Evolutionary conservation across 768 basidiomycete species (phyloP), one percentile per base, ranked within the genome.

Genomic region (Rhizopogon rudus): DNA sequence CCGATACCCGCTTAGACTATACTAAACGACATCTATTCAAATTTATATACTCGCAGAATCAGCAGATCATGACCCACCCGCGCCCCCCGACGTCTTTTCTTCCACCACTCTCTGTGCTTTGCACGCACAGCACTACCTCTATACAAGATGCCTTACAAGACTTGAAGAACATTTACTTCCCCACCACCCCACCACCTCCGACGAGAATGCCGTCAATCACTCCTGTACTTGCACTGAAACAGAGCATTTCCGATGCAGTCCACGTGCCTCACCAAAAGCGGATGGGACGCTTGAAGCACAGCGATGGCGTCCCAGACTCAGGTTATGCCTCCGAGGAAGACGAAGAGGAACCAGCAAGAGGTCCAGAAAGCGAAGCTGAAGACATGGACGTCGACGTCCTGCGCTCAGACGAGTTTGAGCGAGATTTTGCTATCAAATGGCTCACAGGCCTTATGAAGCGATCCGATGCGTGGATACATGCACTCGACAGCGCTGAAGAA

Each of bases 241-340:
- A 57, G 46, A 54, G 55, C 4, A 33, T 66, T 35, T 53, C 56
- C 2, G 40, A 48, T 1, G 53, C 55, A 28, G 53, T 67, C 5
- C 49, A 53, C 61, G 28, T 57, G 69, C 39, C 71, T 65, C 49
- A 64, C 61, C 52, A 67, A 62, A 59, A 65, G 29, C 65, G 53
- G 51, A 56, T 42, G 13, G 53, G 29, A 9, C 53, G 44, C 33
- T 57, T 64, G 52, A 66, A 74, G 25, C 75, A 76, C 54, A 76
- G 78, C 50, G 68, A 64, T 8, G 71, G 71, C 16, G 75, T 81
- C 3, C 83, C 83, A 1, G 88, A 91, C 68, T 90, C 88, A 10
- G 89, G 89, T 37, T 91, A 91, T 59, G 89, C 86, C 5, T 88
- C 87, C 40, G 86, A 83, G 25, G 84, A 84, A 50, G 84, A 82